These are phyloP conservation scores for Xerocomellus dryophilus DNA, from an alignment of 768 basidiomycete species.

Conservation along the genomic window DNA sequence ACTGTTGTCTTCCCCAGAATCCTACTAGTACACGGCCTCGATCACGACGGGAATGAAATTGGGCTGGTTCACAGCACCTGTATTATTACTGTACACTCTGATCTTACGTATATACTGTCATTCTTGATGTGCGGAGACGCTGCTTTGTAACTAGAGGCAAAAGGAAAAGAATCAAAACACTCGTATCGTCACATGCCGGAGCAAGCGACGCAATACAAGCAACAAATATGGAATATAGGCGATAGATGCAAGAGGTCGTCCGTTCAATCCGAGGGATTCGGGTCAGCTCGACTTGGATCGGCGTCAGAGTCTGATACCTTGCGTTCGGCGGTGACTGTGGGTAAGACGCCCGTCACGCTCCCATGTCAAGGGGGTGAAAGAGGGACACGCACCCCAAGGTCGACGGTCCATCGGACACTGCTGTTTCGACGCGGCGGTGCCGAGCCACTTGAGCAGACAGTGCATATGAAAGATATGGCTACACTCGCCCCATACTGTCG, in stretches of 20 bases:
- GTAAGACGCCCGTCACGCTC: background rate
- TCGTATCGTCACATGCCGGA: background rate
- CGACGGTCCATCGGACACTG: constrained; percentile 99
- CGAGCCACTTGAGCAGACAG: constrained; percentile 95
- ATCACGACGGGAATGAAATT: constrained; percentile 5
- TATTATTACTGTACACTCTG: constrained; percentile 28
- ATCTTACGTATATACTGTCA: constrained; percentile 14
- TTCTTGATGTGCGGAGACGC: background rate
- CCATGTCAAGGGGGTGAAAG: background rate
- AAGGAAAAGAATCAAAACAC: background rate
- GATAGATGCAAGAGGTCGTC: background rate
- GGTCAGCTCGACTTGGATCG: background rate
- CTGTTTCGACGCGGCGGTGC: constrained; percentile 82
- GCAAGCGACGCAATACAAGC: background rate
- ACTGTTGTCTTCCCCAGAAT: background rate
- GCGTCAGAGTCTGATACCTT: constrained; percentile 35
- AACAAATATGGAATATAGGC: no score
- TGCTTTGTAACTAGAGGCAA: background rate
- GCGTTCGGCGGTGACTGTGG: constrained; percentile 52
- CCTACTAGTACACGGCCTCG: background rate
- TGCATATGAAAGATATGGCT: constrained; percentile 99
- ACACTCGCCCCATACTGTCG: constrained; percentile 97
- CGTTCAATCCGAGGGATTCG: background rate
- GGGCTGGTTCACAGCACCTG: constrained; percentile 14
- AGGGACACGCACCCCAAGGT: constrained; percentile 71